Conservation (phyloP, 192 early-diverging fungal species). For the Dispira parvispora region DNA sequence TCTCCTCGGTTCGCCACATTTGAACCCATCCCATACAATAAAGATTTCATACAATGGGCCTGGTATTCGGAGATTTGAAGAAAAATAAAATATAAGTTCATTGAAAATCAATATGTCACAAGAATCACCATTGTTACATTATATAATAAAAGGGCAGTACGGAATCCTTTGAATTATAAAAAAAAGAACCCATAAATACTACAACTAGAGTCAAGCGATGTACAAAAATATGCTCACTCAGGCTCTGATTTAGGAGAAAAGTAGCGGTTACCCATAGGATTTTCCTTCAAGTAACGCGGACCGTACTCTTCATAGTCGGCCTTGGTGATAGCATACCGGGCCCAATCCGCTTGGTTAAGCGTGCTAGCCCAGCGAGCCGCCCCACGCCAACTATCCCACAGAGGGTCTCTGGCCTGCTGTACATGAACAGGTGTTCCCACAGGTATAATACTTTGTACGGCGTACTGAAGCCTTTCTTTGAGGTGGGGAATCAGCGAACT, state of each 20-base stretch:
- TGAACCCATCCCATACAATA: too few relatives aligned
- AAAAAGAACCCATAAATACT: too few relatives aligned
- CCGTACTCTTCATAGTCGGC: conserved; percentile 72
- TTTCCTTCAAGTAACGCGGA: conserved; percentile 72
- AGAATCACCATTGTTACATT: too few relatives aligned
- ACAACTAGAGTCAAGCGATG: too few relatives aligned
- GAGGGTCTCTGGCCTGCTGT: conserved; percentile 43
- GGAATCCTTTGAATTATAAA: too few relatives aligned
- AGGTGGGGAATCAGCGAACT: conserved; percentile 47
- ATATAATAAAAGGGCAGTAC: too few relatives aligned
- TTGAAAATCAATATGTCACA: too few relatives aligned
- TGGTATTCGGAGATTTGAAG: too few relatives aligned
- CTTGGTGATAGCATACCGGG: conserved; percentile 35
- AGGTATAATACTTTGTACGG: conserved; percentile 47
- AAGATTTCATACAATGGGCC: too few relatives aligned
- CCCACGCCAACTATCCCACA: conserved; percentile 72
- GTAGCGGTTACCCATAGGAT: conserved; percentile 58
- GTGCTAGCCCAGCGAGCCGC: conserved; percentile 51
- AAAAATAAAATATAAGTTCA: too few relatives aligned
- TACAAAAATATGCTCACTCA: too few relatives aligned
- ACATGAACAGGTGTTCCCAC: conserved; percentile 34
- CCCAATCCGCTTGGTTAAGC: conserved; percentile 20
- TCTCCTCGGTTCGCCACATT: too few relatives aligned
- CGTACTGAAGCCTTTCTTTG: conserved; percentile 37
- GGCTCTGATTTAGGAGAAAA: neutral